Conservation (phyloP, 2,329 filamentous ascomycete species). For the Fusarium albosuccineum region DNA sequence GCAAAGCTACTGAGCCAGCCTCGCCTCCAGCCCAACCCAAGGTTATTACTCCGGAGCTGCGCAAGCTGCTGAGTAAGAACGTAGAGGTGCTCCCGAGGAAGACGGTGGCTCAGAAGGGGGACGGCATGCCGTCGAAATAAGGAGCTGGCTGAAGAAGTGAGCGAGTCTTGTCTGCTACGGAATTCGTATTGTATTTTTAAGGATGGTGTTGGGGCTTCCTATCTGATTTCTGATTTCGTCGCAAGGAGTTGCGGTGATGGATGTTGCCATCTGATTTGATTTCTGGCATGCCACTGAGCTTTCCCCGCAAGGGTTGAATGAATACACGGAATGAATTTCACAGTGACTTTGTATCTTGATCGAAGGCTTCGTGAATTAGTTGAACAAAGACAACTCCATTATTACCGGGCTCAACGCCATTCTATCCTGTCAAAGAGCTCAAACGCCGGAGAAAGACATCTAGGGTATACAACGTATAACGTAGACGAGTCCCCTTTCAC, state of each 20-base stretch:
- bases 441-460: slow-evolving; percentile 29
- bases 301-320: neutral
- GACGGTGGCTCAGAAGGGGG: slow-evolving; percentile 52
- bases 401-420: slow-evolving; percentile 42
- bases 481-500: neutral
- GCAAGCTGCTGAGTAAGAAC: slow-evolving; percentile 64
- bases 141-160: neutral
- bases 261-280: slow-evolving; percentile 4
- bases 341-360: neutral
- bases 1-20: slow-evolving; percentile 54
- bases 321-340: slow-evolving; percentile 10
- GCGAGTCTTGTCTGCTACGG: neutral
- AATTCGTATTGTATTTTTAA: slow-evolving; percentile 28
- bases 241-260: slow-evolving; percentile 36
- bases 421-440: slow-evolving; percentile 36
- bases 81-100: slow-evolving; percentile 59
- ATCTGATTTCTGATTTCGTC: neutral
- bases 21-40: slow-evolving; percentile 53
- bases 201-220: slow-evolving; percentile 11
- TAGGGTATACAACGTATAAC: slow-evolving; percentile 8
- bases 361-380: slow-evolving; percentile 9
- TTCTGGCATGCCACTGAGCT: neutral
- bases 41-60: slow-evolving; percentile 69
- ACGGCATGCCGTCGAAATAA: slow-evolving; percentile 52
- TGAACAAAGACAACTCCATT: slow-evolving; percentile 22